Conservation (phyloP, 495 filamentous ascomycete species). For the Pyrenula massariospora region DNA sequence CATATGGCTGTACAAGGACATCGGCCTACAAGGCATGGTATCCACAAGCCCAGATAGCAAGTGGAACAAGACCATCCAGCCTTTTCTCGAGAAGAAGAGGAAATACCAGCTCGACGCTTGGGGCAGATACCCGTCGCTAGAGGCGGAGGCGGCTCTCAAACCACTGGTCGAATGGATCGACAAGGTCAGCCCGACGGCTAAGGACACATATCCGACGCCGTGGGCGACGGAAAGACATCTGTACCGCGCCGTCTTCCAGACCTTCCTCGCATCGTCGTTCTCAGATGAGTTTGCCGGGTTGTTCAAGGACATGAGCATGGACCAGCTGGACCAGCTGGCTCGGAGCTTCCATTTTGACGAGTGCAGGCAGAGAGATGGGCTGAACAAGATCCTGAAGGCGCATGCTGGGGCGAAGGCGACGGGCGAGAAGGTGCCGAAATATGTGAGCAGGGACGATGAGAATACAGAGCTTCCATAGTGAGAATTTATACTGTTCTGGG, state of each 20-base stretch:
- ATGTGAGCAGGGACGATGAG: neutral
- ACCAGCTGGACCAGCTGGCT: slow-evolving; percentile 45
- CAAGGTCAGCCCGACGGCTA: slow-evolving; percentile 20
- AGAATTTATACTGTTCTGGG: too few relatives aligned
- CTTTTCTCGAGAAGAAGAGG: slow-evolving; percentile 45
- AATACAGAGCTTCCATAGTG: neutral
- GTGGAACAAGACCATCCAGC: slow-evolving; percentile 36
- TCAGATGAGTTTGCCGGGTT: slow-evolving; percentile 45
- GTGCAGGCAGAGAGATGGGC: slow-evolving; percentile 40
- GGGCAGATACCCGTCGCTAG: slow-evolving; percentile 29
- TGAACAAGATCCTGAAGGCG: slow-evolving; percentile 41
- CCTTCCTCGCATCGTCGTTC: slow-evolving; percentile 39
- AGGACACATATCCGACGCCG: slow-evolving; percentile 38
- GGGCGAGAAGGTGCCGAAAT: neutral
- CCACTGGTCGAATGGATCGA: slow-evolving; percentile 33
- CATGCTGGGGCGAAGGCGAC: slow-evolving; percentile 14
- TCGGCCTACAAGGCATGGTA: slow-evolving; percentile 54
- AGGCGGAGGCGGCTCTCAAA: slow-evolving; percentile 23
- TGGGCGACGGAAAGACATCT: slow-evolving; percentile 49
- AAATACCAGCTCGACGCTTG: slow-evolving; percentile 41
- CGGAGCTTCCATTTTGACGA: slow-evolving; percentile 43
- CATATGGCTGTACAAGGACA: slow-evolving; percentile 59
- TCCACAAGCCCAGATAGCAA: slow-evolving; percentile 31
- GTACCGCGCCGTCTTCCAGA: slow-evolving; percentile 36
- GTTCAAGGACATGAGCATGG: slow-evolving; percentile 39